Percentiles rank a stretch among this genome's conserved stretches.
Conservation (phyloP, 176 grass and related monocot species). For the Tuctoria greenei region DNA sequence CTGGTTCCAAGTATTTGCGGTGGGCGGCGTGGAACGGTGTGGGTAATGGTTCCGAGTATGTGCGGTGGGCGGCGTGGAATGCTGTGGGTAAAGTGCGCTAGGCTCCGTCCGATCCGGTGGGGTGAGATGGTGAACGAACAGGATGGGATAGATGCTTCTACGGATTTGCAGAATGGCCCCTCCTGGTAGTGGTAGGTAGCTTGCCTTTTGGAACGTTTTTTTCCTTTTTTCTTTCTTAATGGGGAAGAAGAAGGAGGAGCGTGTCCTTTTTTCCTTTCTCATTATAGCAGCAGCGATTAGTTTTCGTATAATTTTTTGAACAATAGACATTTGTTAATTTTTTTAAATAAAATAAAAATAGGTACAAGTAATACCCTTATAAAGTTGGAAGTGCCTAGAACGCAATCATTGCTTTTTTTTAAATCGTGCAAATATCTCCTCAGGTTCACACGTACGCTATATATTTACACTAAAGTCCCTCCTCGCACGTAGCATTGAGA, state of each 20-base stretch:
- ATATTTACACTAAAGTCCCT: too few species aligned
- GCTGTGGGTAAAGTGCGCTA: neutral
- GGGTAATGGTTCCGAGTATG: neutral
- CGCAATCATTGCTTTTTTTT: too few species aligned
- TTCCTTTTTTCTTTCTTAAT: conserved; percentile 43
- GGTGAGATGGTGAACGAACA: conserved; percentile 16
- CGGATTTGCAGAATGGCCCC: conserved; percentile 1
- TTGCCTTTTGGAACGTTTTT: neutral
- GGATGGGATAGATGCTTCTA: conserved; percentile 3
- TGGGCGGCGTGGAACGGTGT: neutral
- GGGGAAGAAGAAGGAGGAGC: conserved; percentile 28
- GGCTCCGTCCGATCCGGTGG: neutral
- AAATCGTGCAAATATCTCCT: too few species aligned
- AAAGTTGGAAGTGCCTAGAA: too few species aligned
- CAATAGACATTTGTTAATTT: too few species aligned
- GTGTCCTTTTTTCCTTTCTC: neutral
- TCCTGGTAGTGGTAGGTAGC: neutral
- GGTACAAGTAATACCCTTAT: too few species aligned
- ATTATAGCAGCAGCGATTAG: neutral
- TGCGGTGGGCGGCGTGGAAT: neutral
- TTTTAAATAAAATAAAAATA: too few species aligned
- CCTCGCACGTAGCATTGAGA: too few species aligned
- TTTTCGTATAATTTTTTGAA: neutral
- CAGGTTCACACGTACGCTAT: too few species aligned
- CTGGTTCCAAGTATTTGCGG: neutral